Base-by-base conservation (phyloP, 345 rosid genomes). In the Citropsis articulata region DNA sequence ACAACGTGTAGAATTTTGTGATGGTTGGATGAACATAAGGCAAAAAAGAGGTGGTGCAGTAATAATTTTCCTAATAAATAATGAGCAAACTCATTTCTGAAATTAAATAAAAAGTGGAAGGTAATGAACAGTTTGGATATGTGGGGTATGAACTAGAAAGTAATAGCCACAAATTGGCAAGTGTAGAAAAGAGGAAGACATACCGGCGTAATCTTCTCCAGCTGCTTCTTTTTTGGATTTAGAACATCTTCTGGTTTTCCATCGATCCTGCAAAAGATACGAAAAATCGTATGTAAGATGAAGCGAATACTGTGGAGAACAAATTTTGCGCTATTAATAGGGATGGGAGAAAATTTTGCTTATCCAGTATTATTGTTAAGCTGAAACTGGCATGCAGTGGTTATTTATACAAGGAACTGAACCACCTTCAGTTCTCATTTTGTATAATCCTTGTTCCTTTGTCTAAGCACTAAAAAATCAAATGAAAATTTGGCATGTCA, bases 201-300 rank as follows among this genome's bases (percentile, higher is more conserved):
- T 92, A 94, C 98, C 84, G 91, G 98, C 69, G 97, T 88, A 82
- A 96, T 92, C 86, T 94, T 92, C 83, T 96, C 99, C 80, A 96
- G 84, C 82, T 92, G 97, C 90, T 93, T 95, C 89, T 92, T 95
- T 82, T 96, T 96, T 7, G 97, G 99, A 85, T 96, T 96, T 75
- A 93, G 84, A 60, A 92, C 90, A 65, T 91, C 99, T 87, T 94
- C 99, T n/a, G 98, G 92, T 90, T 93, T 94, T 50, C 98, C 98
- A 79, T 95, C 97, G 66, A 93, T 83, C 91, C 98, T 92, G 70
- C 0, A 88, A 22, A 57, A 85, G 75, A 64, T 50, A 68, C 64
- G 36, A 63, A 30, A 31, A 56, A 71, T 50, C 9, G 22, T 27
- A 63, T 31, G 18, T 42, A 3, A 71, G 40, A 53, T 19, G 64